These are phyloP conservation scores for Candida glaebosa DNA, from an alignment of 805 yeast genomes.

Conservation along the genomic window DNA sequence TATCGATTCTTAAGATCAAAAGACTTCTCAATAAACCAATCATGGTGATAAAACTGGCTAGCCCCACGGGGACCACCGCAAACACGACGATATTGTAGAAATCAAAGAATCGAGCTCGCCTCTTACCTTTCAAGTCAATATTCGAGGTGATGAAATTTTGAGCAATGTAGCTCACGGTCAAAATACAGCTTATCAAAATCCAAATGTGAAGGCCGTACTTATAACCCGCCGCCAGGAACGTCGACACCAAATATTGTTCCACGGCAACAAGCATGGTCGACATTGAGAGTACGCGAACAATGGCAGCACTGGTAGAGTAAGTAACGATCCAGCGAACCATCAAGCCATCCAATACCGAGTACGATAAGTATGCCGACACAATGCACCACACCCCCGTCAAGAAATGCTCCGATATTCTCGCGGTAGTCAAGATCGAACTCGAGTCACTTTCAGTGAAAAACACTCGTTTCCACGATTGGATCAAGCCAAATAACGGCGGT, in stretches of 20 bases:
- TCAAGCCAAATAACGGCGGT: conserved; percentile 58
- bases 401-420: conserved; percentile 73
- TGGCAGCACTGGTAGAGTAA: conserved; percentile 84
- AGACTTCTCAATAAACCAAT: conserved; percentile 73
- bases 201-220: conserved; percentile 82
- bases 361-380: conserved; percentile 81
- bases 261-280: conserved; percentile 67
- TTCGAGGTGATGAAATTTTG: conserved; percentile 88
- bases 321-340: conserved; percentile 94
- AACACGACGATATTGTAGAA: conserved; percentile 86
- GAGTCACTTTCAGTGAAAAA: conserved; percentile 15
- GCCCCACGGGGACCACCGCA: conserved; percentile 97
- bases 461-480: conserved; percentile 40
- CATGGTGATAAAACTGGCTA: conserved; percentile 93
- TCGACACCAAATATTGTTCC: conserved; percentile 62
- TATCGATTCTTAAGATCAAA: conserved; percentile 68
- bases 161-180: conserved; percentile 74
- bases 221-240: conserved; percentile 64
- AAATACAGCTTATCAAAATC: conserved; percentile 83
- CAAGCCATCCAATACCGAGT: conserved; percentile 79
- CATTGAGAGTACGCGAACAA: conserved; percentile 80
- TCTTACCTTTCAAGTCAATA: conserved; percentile 47
- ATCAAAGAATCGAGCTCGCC: conserved; percentile 68
- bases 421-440: conserved; percentile 41
- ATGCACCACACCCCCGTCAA: conserved; percentile 90